A percentile compares a stretch with the other conserved stretches of the same genome.
Evolutionary conservation across 2,329 filamentous ascomycete genomes (phyloP).

Genomic region (Zalaria sp.): DNA sequence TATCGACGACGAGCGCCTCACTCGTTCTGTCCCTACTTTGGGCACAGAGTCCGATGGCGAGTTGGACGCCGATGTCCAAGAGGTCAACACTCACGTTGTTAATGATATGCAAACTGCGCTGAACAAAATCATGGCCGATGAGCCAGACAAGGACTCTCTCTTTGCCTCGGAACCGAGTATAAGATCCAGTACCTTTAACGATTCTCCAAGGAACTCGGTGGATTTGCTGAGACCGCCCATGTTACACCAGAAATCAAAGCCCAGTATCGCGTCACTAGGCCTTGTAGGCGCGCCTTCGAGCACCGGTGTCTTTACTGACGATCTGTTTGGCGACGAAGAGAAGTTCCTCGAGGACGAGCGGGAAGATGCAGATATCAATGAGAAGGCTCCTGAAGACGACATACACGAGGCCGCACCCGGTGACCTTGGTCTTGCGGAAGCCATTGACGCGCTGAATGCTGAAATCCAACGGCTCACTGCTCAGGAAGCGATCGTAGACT

Average conservation of each 20-base stretch:
- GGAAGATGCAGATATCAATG: slow-evolving; percentile 51
- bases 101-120: slow-evolving; percentile 86
- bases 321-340: slow-evolving; percentile 82
- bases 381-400: slow-evolving; percentile 57
- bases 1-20: slow-evolving; percentile 56
- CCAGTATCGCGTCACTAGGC: slow-evolving; percentile 80
- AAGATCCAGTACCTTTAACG: slow-evolving; percentile 40
- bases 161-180: slow-evolving; percentile 40
- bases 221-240: slow-evolving; percentile 37
- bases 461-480: slow-evolving; percentile 81
- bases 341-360: slow-evolving; percentile 76
- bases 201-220: slow-evolving; percentile 13
- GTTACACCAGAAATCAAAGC: slow-evolving; percentile 45
- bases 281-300: slow-evolving; percentile 77
- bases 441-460: slow-evolving; percentile 72
- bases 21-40: slow-evolving; percentile 65
- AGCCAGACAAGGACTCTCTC: slow-evolving; percentile 49
- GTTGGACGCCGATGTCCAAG: slow-evolving; percentile 41
- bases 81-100: slow-evolving; percentile 66
- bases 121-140: slow-evolving; percentile 80
- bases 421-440: slow-evolving; percentile 83
- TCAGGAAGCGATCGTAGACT: slow-evolving; percentile 84
- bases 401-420: slow-evolving; percentile 91
- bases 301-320: slow-evolving; percentile 83
- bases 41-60: slow-evolving; percentile 63